Evolutionary conservation across 163 green algal genomes (phyloP).

Genomic region (Scenedesmus sp.): DNA sequence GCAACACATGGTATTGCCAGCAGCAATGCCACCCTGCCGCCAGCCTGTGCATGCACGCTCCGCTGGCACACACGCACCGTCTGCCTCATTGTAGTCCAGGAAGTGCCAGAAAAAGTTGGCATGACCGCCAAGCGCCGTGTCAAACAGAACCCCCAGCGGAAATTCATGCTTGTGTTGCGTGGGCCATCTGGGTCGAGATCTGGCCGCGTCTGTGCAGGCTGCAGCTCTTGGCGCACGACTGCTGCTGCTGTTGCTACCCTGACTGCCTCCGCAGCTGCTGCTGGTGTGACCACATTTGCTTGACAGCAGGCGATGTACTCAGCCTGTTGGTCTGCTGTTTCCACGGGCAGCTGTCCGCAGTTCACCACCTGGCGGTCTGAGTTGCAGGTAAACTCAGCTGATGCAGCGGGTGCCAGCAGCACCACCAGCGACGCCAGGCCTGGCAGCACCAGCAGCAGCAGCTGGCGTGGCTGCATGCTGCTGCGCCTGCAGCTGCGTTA

Average conservation of each 20-base stretch:
- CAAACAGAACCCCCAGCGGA: background rate
- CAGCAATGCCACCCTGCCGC: background rate
- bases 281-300: constrained; percentile 2
- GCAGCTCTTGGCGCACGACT: background rate
- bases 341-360: constrained; percentile 31
- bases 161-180: background rate
- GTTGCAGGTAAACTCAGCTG: background rate
- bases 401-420: background rate
- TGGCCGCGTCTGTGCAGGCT: background rate
- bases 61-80: background rate
- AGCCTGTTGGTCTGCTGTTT: background rate
- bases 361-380: background rate
- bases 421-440: background rate
- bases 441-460: background rate
- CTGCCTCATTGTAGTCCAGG: background rate
- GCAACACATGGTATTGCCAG: background rate
- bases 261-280: background rate
- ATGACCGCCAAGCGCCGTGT: background rate
- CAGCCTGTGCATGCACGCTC: background rate
- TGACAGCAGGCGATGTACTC: background rate
- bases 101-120: background rate
- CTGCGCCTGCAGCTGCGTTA: background rate
- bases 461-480: background rate
- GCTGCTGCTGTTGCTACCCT: background rate
- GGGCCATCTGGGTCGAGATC: constrained; percentile 1